phyloP scores from a whole-genome alignment of 768 basidiomycete genomes.

The Rhizopogon vinicolor region DNA sequence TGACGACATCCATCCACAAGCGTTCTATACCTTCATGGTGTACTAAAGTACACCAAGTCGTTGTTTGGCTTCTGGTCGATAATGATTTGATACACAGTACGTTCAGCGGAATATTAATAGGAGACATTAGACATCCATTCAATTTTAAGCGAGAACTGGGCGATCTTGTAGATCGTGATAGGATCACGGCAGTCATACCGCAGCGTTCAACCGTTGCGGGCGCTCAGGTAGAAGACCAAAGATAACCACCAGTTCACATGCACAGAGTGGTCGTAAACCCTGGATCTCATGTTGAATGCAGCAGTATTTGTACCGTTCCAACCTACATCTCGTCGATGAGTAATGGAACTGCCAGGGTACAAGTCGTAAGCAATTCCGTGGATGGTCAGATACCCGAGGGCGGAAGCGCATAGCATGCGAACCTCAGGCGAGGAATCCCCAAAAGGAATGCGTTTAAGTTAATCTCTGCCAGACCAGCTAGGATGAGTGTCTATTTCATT shows the following conservation, averaged over 20 bases:
- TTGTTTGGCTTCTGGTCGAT: neutral
- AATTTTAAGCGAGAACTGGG: neutral
- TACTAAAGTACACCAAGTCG: neutral
- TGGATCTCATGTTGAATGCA: neutral
- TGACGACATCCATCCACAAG: neutral
- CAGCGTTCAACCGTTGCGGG: neutral
- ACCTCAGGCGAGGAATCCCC: neutral
- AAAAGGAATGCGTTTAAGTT: too few relatives aligned
- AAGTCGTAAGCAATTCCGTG: neutral
- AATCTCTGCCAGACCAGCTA: neutral
- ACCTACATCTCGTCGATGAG: neutral
- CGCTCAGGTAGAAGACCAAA: neutral
- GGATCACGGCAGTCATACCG: neutral
- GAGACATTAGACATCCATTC: neutral
- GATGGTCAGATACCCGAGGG: neutral
- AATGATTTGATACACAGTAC: too few relatives aligned
- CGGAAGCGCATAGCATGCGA: slow-evolving; percentile 1
- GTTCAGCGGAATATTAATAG: neutral
- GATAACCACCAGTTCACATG: neutral
- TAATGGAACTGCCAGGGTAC: neutral
- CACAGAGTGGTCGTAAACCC: neutral
- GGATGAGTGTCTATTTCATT: neutral
- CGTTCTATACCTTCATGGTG: neutral
- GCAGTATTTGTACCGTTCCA: neutral
- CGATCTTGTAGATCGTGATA: neutral